phyloP scores from a whole-genome alignment of 2,329 filamentous ascomycete species.

The Clonostachys sp. region DNA sequence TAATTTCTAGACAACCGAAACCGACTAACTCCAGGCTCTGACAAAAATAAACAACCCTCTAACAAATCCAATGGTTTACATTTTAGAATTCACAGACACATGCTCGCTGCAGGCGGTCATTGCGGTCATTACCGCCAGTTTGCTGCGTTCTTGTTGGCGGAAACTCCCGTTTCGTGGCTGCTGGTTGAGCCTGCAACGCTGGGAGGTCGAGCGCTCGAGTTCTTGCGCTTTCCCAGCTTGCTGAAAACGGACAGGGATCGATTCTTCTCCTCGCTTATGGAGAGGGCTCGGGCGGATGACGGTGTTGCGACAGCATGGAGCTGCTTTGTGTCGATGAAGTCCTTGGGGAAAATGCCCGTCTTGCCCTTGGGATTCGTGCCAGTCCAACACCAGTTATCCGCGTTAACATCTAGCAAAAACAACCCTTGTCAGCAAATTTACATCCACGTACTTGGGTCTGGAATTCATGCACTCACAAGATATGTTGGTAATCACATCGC shows the following conservation, averaged over 20 bases:
- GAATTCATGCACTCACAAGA: constrained; percentile 33
- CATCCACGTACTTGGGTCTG: neutral
- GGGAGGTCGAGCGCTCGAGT: constrained; percentile 14
- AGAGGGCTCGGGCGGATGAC: constrained; percentile 18
- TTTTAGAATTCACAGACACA: too few species aligned
- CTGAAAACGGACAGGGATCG: constrained; percentile 20
- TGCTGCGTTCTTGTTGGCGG: too few species aligned
- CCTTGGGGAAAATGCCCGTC: constrained; percentile 47
- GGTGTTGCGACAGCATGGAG: constrained; percentile 27
- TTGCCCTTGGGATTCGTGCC: constrained; percentile 47
- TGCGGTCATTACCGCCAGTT: too few species aligned
- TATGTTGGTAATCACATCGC: constrained; percentile 63
- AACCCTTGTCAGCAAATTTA: constrained; percentile 5
- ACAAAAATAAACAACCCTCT: too few species aligned
- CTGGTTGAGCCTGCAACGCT: constrained; percentile 25
- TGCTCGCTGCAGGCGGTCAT: too few species aligned
- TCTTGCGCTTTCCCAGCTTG: constrained; percentile 24
- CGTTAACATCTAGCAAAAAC: constrained; percentile 29
- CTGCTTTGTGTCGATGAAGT: constrained; percentile 39
- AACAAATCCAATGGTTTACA: too few species aligned
- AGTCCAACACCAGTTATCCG: constrained; percentile 52
- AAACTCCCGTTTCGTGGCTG: constrained; percentile 14
- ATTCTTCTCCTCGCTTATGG: constrained; percentile 25
- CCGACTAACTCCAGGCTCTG: too few species aligned
- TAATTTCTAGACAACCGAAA: too few species aligned